Evolutionary conservation across 805 yeast genomes (phyloP), one percentile per base, ranked within the genome.

Genomic region (Clavispora vitiphila): DNA sequence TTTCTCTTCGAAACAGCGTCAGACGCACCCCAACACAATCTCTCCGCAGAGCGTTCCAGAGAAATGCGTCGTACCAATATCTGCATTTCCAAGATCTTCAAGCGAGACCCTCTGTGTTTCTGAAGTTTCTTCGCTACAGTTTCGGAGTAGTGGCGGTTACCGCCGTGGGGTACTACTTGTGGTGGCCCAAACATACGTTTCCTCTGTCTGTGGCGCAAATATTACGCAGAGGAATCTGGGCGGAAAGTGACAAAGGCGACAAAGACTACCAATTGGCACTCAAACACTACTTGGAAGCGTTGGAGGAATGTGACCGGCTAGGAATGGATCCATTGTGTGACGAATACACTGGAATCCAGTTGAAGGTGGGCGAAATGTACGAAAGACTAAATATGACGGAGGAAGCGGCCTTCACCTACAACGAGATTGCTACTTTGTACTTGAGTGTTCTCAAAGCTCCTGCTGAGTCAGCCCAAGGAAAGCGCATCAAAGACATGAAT

Each of bases 311-410:
- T 30, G 74, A 80, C 27, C 65, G 71, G 21, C 62, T 78, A 35
- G 72, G 71, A 0, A 58, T 87, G 64, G 76, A 78, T 47, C 74
- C 74, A 9, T 52, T 84, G 24, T 71, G 79, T 42, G 93, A 87
- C 55, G 91, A 86, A 55, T 90, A 86, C 60, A 90, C 97, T 0
- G 96, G 97, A 0, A 78, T 91, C 40, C 95, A 90, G 55, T 69
- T 91, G 59, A 87, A 90, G 55, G 68, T 87, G 26, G 95, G 84
- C 9, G 96, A 89, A 55, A 83, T 88, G 88, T 86, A 79, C 57
- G 96, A 87, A 54, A 71, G 81, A 31, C 61, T 88, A 51, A 73
- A 71, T 16, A 72, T 76, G 78, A 49, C 56, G 24, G 77, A 77
- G 11, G 84, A 83, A 39, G 95, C 96, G 0, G 70, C 77, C 27